Conservation (phyloP, 805 yeast genomes). For the Pichia rugopelliculosa region DNA sequence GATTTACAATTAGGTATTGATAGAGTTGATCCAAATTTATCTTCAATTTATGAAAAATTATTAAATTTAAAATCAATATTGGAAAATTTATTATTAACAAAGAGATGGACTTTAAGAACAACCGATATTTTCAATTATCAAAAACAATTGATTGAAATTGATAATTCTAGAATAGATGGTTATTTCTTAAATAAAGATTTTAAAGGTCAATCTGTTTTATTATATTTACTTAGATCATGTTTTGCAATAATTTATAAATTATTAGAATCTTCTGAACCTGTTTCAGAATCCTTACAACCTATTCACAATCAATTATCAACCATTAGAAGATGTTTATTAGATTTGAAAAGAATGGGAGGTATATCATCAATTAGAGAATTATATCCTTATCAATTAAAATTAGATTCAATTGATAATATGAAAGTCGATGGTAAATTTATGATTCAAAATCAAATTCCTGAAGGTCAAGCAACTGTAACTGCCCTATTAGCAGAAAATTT, state of each 20-base stretch:
- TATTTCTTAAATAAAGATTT: conserved; percentile 36
- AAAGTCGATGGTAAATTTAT: conserved; percentile 89
- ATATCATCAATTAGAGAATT: conserved; percentile 79
- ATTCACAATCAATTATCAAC: conserved; percentile 90
- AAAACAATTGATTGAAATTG: conserved; percentile 63
- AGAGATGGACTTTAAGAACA: conserved; percentile 96
- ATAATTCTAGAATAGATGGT: conserved; percentile 60
- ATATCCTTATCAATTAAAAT: conserved; percentile 92
- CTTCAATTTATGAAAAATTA: conserved; percentile 56
- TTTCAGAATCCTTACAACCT: conserved; percentile 87
- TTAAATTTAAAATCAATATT: conserved; percentile 61
- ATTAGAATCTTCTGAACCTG: conserved; percentile 90
- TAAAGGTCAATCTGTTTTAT: conserved; percentile 52
- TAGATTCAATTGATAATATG: conserved; percentile 80
- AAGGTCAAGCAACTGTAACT: conserved; percentile 94
- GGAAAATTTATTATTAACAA: conserved; percentile 79
- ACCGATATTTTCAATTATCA: conserved; percentile 88
- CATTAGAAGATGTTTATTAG: conserved; percentile 81
- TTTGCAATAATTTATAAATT: conserved; percentile 86
- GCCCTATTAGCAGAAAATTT: conserved; percentile 90
- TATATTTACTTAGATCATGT: conserved; percentile 82
- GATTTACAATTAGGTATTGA: conserved; percentile 51
- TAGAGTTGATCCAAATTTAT: conserved; percentile 43
- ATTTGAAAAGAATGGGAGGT: conserved; percentile 90
- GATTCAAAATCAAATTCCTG: conserved; percentile 85